phyloP scores from a whole-genome alignment of 257 asterid genomes.

The Mentha longifolia region DNA sequence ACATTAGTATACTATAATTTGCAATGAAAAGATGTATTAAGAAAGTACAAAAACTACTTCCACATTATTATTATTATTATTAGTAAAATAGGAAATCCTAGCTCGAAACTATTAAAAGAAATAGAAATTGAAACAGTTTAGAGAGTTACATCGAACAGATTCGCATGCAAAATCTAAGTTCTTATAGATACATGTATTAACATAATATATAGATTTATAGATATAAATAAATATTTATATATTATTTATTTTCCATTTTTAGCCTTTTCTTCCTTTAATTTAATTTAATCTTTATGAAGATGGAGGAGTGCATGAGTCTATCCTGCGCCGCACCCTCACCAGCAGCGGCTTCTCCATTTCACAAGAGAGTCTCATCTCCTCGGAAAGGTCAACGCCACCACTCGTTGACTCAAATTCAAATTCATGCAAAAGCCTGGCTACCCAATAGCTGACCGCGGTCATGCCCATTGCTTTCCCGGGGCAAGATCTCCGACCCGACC shows the following conservation, averaged over 20 bases:
- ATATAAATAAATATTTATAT: background rate
- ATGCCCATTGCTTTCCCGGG: conserved; percentile 75
- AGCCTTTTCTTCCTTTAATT: no score
- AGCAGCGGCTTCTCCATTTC: conserved; percentile 74
- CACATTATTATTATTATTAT: background rate
- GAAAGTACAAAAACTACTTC: background rate
- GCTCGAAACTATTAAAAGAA: background rate
- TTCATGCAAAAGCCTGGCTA: conserved; percentile 62
- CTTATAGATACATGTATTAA: background rate
- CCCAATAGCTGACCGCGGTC: conserved; percentile 69
- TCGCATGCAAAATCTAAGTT: background rate
- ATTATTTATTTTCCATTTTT: no score
- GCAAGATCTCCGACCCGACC: conserved; percentile 82
- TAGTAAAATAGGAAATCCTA: background rate
- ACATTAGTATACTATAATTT: no score
- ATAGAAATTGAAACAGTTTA: no score
- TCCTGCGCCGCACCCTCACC: conserved; percentile 46
- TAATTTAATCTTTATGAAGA: background rate
- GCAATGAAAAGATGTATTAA: no score
- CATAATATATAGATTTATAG: background rate
- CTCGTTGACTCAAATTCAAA: conserved; percentile 40
- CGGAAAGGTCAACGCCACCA: conserved; percentile 46
- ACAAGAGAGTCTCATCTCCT: conserved; percentile 60
- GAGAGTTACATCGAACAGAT: background rate
- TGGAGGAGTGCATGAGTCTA: background rate